Evolutionary conservation across 331 rosid species (phyloP), one percentile per base, ranked within the genome.

Genomic region (Cucumis variabilis): DNA sequence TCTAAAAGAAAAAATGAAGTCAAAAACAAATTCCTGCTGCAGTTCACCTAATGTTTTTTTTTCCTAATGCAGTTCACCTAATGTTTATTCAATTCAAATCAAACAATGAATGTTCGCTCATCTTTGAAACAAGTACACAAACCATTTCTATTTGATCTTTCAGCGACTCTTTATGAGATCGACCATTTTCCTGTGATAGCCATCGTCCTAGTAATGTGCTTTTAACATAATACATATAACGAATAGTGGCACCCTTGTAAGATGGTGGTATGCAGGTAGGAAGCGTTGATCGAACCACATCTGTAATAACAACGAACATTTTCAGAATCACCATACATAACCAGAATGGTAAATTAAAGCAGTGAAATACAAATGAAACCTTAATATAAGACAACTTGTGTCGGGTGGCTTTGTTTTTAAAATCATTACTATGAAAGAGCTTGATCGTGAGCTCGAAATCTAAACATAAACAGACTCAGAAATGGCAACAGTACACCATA

Each of bases 201-300:
- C 99, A 96, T 86, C 92, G 95, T 89, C 98, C 99, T 10, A 89
- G 87, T 86, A 94, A 86, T 88, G 94, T 84, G 86, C 96, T 92
- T 91, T 89, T 94, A 88, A 92, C 96, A 89, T 92, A 93, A 88
- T 97, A 97, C 90, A 97, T 90, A 89, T 94, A 97, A 62, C 98
- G 99, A 89, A 97, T 92, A 71, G 96, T 91, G 48, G 99, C 93
- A 88, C 99, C 99, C 93, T 94, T 97, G 96, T 94, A 97, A 1
- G 99, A 97, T 58, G 99, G 99, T 67, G 99, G 99, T 88, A 96
- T 92, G 88, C 91, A 37, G 85, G 82, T 88, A 71, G 99, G 98
- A 82, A 97, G 90, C 86, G 69, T 80, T 1, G 92, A 88, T 82
- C 96, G 92, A 76, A 97, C 93, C 83, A 92, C 93, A 85, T 96